These are phyloP conservation scores for Lepidopterella palustris DNA, from an alignment of 495 filamentous ascomycete genomes.

Conservation along the genomic window DNA sequence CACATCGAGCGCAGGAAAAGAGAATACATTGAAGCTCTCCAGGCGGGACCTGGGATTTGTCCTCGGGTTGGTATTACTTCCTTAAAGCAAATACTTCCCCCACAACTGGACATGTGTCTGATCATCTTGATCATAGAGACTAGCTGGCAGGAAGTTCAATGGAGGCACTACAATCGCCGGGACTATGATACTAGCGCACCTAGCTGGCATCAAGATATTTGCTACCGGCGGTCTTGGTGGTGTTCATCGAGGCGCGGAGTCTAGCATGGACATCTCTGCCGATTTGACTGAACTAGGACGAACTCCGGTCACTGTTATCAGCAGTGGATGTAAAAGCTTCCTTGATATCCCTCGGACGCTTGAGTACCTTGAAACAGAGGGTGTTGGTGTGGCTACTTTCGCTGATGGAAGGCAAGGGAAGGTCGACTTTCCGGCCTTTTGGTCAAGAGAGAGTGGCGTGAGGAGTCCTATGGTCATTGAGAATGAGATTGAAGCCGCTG, in stretches of 20 bases:
- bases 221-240: conserved; percentile 82
- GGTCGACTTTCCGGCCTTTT: conserved; percentile 87
- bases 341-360: conserved; percentile 85
- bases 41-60: conserved; percentile 78
- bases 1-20: conserved; percentile 55
- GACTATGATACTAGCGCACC: conserved; percentile 81
- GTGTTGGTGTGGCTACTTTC: conserved; percentile 81
- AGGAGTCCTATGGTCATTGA: conserved; percentile 68
- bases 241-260: conserved; percentile 85
- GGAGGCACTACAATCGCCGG: conserved; percentile 91
- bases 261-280: conserved; percentile 86
- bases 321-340: conserved; percentile 91
- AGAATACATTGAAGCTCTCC: conserved; percentile 70
- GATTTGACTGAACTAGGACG: conserved; percentile 93
- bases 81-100: background rate
- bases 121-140: conserved; percentile 41
- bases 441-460: conserved; percentile 73
- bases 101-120: background rate
- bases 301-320: conserved; percentile 81
- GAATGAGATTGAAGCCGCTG: conserved; percentile 74
- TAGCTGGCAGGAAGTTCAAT: conserved; percentile 59
- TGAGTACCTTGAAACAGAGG: conserved; percentile 92
- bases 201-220: conserved; percentile 88
- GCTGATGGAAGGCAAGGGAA: conserved; percentile 58
- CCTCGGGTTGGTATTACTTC: conserved; percentile 58